Base-by-base conservation (phyloP, 257 asterid genomes). In the Ajuga chamaepitys region DNA sequence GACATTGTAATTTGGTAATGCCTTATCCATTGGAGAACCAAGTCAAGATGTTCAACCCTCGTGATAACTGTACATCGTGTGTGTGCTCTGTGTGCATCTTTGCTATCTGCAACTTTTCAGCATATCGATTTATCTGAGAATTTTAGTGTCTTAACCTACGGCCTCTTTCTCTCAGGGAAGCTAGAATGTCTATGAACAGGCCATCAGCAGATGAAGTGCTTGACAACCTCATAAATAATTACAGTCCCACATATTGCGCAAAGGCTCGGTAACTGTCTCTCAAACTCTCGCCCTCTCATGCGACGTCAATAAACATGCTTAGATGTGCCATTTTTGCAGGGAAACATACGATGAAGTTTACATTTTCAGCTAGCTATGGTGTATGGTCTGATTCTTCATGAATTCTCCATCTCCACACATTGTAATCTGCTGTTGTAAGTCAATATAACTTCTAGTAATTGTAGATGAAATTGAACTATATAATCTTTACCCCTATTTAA, bases 311-410 rank as follows among this genome's bases (percentile, higher is more conserved):
- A 21, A 24, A 13, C 7, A 5, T 54, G 21, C 14, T n/a, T 4
- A 26, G 16, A 25, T 55, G 28, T 30, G 14, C 12, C 38, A 7
- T 50, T 1, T 14, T 13, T 80, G 53, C 87, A 83, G 95, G 87
- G 78, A 50, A 68, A 90, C 91, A n/a, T 85, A 74, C 30, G 94
- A 88, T 35, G 87, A 88, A 64, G 95, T 85, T 47, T 85, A 88
- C 81, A 74, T 83, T 54, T 88, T 85, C 66, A 26, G 58, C 57
- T 55, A 47, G 44, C 17, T 5, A 26, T 7, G 28, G 3, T 34
- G 12, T 5, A 26, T 7, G 28, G 3, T 34, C 30, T 37, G 34
- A 28, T 28, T 28, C 34, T 28, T 28, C 34, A 28, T 28, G 2
- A 28, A 28, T 28, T 28, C 4, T 2, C 34, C 34, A 28, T 28